phyloP scores from a whole-genome alignment of 148 eudicot genomes.

The Hydrangea macrophylla region DNA sequence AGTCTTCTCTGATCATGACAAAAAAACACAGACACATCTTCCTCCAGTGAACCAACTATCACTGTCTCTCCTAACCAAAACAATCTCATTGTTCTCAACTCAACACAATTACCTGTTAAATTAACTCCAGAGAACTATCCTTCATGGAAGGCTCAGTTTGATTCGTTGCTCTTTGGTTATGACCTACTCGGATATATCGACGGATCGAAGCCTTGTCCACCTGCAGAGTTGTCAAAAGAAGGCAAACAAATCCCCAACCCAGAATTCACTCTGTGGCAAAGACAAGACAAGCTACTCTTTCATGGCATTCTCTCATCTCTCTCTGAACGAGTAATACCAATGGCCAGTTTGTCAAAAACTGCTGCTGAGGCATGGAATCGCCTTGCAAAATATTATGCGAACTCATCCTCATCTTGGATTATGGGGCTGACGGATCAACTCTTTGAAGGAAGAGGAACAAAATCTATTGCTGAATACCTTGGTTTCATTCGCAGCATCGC shows the following conservation, averaged over 20 bases:
- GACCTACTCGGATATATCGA: conserved; percentile 8
- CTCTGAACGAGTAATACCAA: neutral
- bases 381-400: conserved; percentile 12
- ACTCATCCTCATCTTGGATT: neutral
- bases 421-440: conserved; percentile 14
- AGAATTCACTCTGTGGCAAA: neutral
- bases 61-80: too few relatives aligned
- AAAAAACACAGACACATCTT: too few relatives aligned
- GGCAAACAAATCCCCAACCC: neutral
- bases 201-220: neutral
- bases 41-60: too few relatives aligned
- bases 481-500: neutral
- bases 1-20: too few relatives aligned
- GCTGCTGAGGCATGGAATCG: conserved; percentile 3
- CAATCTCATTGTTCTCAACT: conserved; percentile 10
- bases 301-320: conserved; percentile 10
- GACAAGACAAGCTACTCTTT: too few relatives aligned
- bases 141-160: too few relatives aligned
- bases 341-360: neutral
- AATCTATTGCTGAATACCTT: neutral
- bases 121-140: conserved; percentile 5
- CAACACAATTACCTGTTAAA: neutral
- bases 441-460: neutral
- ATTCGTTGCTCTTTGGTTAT: conserved; percentile 1
- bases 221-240: neutral